Evolutionary conservation across 225 moss, liverwort and hornwort genomes (phyloP), one percentile per base, ranked within the genome.

Genomic region (Pseudoscleropodium purum): DNA sequence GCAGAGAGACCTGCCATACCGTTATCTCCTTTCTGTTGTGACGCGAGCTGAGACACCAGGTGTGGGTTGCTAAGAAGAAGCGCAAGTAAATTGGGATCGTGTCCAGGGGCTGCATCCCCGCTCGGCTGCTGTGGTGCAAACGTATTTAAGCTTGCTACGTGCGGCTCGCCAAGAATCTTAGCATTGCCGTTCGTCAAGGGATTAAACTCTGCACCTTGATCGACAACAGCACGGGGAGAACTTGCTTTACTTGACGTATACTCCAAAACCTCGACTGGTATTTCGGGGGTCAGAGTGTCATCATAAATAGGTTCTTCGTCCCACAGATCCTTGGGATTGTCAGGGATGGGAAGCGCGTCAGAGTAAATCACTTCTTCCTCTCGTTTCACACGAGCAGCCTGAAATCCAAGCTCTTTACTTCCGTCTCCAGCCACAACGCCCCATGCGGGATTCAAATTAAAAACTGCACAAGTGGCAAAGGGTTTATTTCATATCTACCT

Each of bases 241-340:
- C 89, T 88, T 87, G 89, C 68, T 92, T 93, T 92, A 82, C 90
- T 91, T 65, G 91, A 74, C 59, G 88, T 72, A 65, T 24, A 85
- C 47, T 95, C 95, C 85, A 90, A 85, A 68, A 84, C 88, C 84
- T 95, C 95, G 62, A 89, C 78, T 84, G 95, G 90, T 88, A 98
- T 97, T 90, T 97, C 97, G 86, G 95, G 92, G 47, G 98, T 98
- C 73, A 98, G 94, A 90, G 96, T 96, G 84, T 98, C 98, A 88
- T 98, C 98, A 85, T 98, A 97, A 83, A 87, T 90, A 17, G 97
- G 95, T 87, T 98, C 98, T 90, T 98, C 97, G 74, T 98, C 98
- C 98, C 98, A 98, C 30, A 97, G 93, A 89, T 97, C 96, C 89
- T 97, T 98, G 30, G 98, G 98, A 88, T 98, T 92, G 81, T 89